phyloP scores from a whole-genome alignment of 2,329 filamentous ascomycete genomes.

The Fusarium redolens region DNA sequence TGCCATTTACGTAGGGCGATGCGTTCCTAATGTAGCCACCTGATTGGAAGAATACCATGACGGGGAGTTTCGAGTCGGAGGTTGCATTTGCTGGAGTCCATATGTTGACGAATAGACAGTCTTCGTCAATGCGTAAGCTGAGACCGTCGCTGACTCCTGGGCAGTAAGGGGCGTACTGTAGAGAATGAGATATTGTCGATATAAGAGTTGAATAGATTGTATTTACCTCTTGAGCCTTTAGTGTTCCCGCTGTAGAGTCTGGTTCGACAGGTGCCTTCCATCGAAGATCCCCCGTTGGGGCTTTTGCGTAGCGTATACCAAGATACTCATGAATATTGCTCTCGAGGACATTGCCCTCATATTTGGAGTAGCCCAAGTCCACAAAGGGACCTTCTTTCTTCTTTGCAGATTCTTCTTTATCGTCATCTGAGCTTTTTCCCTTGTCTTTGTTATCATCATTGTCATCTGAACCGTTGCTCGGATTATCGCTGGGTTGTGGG shows the following conservation, averaged over 20 bases:
- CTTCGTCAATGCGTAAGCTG: conserved; percentile 48
- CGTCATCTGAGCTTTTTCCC: not conserved
- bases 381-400: conserved; percentile 36
- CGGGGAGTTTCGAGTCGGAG: conserved; percentile 48
- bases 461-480: not conserved
- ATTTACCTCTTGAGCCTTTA: conserved; percentile 52
- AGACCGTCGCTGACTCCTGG: conserved; percentile 50
- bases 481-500: not conserved
- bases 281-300: conserved; percentile 62
- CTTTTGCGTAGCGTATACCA: conserved; percentile 63
- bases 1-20: conserved; percentile 65
- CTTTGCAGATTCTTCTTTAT: not conserved
- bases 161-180: conserved; percentile 59
- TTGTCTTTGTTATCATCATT: conserved; percentile 5
- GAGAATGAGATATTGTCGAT: not conserved
- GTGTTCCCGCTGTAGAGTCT: conserved; percentile 44
- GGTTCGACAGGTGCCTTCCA: conserved; percentile 63
- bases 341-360: conserved; percentile 53
- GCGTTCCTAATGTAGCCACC: conserved; percentile 60
- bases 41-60: conserved; percentile 57
- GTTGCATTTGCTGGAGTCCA: conserved; percentile 55
- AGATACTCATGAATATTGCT: conserved; percentile 59
- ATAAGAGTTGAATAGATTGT: too few species aligned
- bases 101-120: conserved; percentile 62
- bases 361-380: conserved; percentile 59